These are phyloP conservation scores for Alopecurus myosuroides DNA, from an alignment of 176 grass and related monocot species.

Conservation along the genomic window DNA sequence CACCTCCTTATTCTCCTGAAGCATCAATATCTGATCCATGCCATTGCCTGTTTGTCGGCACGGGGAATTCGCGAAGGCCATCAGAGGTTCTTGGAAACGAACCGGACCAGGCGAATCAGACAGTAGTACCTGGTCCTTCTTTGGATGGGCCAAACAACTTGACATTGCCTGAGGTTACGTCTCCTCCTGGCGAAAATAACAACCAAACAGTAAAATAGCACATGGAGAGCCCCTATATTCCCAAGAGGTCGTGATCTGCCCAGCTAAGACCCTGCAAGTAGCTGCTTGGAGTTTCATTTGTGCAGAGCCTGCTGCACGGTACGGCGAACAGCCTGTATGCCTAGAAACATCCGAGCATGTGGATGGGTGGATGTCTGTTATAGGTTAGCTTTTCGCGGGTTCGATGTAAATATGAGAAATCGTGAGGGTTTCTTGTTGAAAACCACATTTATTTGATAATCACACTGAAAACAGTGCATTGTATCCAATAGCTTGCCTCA, in stretches of 20 bases:
- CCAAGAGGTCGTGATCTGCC: slow-evolving; percentile 19
- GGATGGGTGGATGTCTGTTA: not conserved
- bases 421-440: slow-evolving; percentile 14
- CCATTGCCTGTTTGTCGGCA: slow-evolving; percentile 32
- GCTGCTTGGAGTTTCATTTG: slow-evolving; percentile 1
- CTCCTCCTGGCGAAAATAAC: slow-evolving; percentile 22
- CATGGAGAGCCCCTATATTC: slow-evolving; percentile 35
- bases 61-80: slow-evolving; percentile 34
- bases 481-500: not conserved
- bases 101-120: slow-evolving; percentile 42
- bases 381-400: slow-evolving; percentile 26
- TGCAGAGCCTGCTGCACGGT: not conserved
- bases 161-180: slow-evolving; percentile 20
- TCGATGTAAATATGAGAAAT: slow-evolving; percentile 39
- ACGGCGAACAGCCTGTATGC: slow-evolving; percentile 9
- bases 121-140: slow-evolving; percentile 4
- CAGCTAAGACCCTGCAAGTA: slow-evolving; percentile 32
- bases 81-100: slow-evolving; percentile 40
- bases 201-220: slow-evolving; percentile 36
- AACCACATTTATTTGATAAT: not conserved
- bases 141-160: slow-evolving; percentile 28
- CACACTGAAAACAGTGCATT: not conserved
- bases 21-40: slow-evolving; percentile 41
- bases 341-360: not conserved
- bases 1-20: slow-evolving; percentile 35